phyloP scores from a whole-genome alignment of 208 protist genomes.

The Trypanosoma cruzi region DNA sequence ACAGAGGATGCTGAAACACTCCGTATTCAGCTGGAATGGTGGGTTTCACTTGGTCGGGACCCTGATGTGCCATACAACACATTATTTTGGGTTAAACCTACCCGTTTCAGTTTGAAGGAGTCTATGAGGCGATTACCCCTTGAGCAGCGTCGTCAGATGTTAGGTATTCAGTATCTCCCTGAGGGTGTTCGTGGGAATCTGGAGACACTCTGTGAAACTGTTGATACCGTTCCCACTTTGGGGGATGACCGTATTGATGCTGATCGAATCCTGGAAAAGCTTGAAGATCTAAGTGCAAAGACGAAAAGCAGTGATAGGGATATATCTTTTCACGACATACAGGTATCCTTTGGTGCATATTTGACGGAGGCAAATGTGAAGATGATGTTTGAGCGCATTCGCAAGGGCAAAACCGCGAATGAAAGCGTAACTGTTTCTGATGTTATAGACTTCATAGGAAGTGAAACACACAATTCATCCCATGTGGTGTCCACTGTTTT shows the following conservation, averaged over 20 bases:
- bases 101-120: constrained; percentile 79
- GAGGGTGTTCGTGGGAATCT: constrained; percentile 80
- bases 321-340: constrained; percentile 57
- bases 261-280: constrained; percentile 76
- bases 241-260: constrained; percentile 54
- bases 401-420: constrained; percentile 72
- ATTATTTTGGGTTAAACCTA: constrained; percentile 91
- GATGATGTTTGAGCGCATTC: constrained; percentile 78
- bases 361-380: constrained; percentile 83
- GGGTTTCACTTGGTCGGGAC: constrained; percentile 74
- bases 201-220: constrained; percentile 84
- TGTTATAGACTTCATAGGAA: constrained; percentile 84
- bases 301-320: constrained; percentile 81
- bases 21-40: constrained; percentile 88
- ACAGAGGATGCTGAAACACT: constrained; percentile 83
- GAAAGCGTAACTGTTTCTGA: constrained; percentile 82
- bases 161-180: constrained; percentile 89
- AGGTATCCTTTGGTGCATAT: constrained; percentile 67
- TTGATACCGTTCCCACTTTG: constrained; percentile 66
- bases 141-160: constrained; percentile 80
- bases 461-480: constrained; percentile 84
- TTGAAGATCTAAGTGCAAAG: constrained; percentile 74
- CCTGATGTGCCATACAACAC: constrained; percentile 87
- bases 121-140: constrained; percentile 86
- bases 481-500: constrained; percentile 90